Percentiles rank a stretch among this genome's conserved stretches.
phyloP scores from a whole-genome alignment of 2,329 filamentous ascomycete genomes.

The Colletotrichum lini region DNA sequence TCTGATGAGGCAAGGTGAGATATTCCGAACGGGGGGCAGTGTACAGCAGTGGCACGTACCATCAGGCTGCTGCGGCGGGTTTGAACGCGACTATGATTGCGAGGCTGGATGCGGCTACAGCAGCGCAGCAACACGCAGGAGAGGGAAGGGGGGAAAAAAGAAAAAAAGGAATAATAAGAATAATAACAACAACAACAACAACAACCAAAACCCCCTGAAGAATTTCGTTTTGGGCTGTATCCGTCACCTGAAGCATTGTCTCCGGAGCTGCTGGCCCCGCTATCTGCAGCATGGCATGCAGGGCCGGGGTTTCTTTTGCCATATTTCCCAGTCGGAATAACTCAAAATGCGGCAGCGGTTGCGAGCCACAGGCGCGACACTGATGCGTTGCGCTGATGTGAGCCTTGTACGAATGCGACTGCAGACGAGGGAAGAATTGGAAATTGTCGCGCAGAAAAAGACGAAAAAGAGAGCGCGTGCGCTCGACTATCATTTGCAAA shows the following conservation, averaged over 20 bases:
- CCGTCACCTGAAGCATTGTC: background rate
- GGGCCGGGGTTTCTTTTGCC: background rate
- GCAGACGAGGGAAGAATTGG: no score
- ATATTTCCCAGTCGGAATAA: background rate
- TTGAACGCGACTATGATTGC: background rate
- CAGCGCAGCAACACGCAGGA: background rate
- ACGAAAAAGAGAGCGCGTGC: background rate
- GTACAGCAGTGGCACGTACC: background rate
- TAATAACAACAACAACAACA: no score
- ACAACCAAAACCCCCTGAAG: background rate
- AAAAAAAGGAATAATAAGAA: no score
- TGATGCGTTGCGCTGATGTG: background rate
- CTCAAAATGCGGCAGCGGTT: slow-evolving; percentile 1
- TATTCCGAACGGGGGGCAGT: background rate
- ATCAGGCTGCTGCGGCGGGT: slow-evolving; percentile 9
- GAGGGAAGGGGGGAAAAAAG: background rate
- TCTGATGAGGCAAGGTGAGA: background rate
- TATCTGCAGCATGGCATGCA: background rate
- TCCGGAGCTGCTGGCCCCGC: background rate
- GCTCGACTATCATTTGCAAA: no score
- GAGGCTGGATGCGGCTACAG: background rate
- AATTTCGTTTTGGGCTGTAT: background rate
- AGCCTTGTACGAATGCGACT: background rate
- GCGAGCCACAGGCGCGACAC: background rate
- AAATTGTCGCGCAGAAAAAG: slow-evolving; percentile 12